Evolutionary conservation across 176 grass and related monocot species (phyloP), one percentile per base, ranked within the genome.

Genomic region (Panicum miliaceum): DNA sequence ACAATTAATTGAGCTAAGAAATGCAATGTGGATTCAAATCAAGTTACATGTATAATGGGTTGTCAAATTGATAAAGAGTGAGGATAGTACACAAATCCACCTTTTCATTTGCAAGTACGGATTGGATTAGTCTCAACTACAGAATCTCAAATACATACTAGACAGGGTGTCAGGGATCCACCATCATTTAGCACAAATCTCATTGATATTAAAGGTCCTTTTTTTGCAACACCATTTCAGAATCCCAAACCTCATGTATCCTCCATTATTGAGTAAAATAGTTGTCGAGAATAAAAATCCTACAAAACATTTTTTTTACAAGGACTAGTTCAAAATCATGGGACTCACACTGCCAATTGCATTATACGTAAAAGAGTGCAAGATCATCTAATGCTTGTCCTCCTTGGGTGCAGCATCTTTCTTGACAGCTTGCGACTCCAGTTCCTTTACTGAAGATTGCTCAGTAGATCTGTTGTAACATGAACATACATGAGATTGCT

Each of bases 391-490:
- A 69, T 86, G 85, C 68, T 90, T 95, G 35, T 90, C 88, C 58
- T 92, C 84, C 83, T 92, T 95, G 66, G 90, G 82, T 68, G 72
- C 53, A 73, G 60, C 71, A 53, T 95, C 93, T 73, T 92, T 95
- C 87, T 95, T 95, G 38, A 68, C 64, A 69, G 87, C 74, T 29
- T 90, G 85, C 5, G 93, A 88, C 23, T 95, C 88, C 42, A 95
- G 82, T 77, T 95, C 85, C 82, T 92, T 95, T 0, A 85, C 61
- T 68, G 76, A 64, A 40, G 87, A 89, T 76, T 71, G 75, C 80
- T 92, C 89, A 40, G 78, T 84, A 81, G 93, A 88, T 83, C 93
- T 94, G 62, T 26, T 9, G 60, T 81, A 80, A 87, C 64, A 45
- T 56, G n/a, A 51, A 75, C 35, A 69, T 52, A 46, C 58, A 52